Evolutionary conservation across 306 rosid species (phyloP), one percentile per base, ranked within the genome.

Genomic region (Cicer judaicum): DNA sequence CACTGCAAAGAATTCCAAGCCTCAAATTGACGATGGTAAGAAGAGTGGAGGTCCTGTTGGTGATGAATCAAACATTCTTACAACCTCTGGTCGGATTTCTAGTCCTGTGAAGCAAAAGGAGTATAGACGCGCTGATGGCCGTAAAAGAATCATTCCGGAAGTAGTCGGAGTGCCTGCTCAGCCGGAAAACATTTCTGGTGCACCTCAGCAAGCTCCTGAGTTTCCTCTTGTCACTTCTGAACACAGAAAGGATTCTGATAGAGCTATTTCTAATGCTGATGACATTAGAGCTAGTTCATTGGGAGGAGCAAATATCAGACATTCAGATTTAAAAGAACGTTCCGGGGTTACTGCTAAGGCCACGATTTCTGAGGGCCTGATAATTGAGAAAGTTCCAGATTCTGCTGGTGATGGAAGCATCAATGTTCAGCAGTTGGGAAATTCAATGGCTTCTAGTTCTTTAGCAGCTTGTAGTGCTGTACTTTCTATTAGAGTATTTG

Each of bases 21-120:
- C 89, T 69, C 96, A 84, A 80, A 83, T 75, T 83, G 89, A 84
- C 42, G 84, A 87, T 21, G 63, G 78, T 67, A 93, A 87, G 77
- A 93, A 88, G 83, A 84, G 72, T 64, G 89, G 73, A 39, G 91
- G 75, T 69, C 71, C 85, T 70, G 71, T 82, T 73, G 84, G 81
- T 70, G 95, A 87, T 63, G 85, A 87, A 19, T 42, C 80, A 67
- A 90, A 79, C 79, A 90, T 87, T 78, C 91, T 68, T 49, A 69
- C 89, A 7, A 79, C 86, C 55, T 73, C 99, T 67, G 78, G 70
- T 54, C 90, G 86, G 67, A 78, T 86, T 68, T 84, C 95, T 52
- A 89, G 96, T 80, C 97, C 96, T 64, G 97, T 94, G 67, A 94
- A 94, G 85, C 99, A 94, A 81, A 90, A 96, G 79, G 99, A 94